These are phyloP conservation scores for Colletotrichum sidae DNA, from an alignment of 2,329 filamentous ascomycete genomes.

Conservation along the genomic window DNA sequence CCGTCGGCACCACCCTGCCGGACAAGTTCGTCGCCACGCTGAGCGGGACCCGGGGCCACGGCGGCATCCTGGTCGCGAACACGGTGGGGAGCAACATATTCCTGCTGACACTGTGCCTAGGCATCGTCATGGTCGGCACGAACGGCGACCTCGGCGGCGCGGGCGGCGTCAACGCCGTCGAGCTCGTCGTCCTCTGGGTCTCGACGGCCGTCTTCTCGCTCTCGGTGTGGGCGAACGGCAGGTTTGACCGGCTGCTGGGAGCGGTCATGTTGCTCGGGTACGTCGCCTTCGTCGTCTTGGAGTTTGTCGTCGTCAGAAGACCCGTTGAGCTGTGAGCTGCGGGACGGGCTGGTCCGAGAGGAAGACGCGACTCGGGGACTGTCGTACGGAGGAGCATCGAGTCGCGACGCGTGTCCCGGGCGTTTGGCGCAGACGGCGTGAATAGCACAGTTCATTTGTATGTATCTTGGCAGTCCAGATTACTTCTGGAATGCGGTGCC, in stretches of 20 bases:
- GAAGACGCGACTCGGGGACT: no score
- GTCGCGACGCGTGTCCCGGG: no score
- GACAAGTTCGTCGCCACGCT: constrained; percentile 64
- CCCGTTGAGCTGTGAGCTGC: background rate
- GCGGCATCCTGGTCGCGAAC: constrained; percentile 63
- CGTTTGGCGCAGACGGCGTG: no score
- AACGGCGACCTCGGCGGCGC: constrained; percentile 24
- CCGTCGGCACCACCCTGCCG: constrained; percentile 64
- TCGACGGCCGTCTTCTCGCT: constrained; percentile 37
- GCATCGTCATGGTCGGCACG: constrained; percentile 46
- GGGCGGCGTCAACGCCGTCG: constrained; percentile 28
- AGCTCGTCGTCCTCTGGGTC: constrained; percentile 38
- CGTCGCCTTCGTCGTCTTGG: constrained; percentile 37
- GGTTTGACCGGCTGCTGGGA: constrained; percentile 30
- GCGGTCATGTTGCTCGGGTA: constrained; percentile 35
- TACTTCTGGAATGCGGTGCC: background rate
- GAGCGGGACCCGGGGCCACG: constrained; percentile 58
- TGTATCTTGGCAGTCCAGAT: background rate
- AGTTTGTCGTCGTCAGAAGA: constrained; percentile 35
- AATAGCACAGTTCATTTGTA: background rate
- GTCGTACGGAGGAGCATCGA: no score
- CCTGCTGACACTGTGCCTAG: constrained; percentile 61
- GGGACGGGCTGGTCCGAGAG: no score
- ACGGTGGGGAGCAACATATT: constrained; percentile 68
- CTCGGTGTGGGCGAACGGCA: constrained; percentile 39